These are phyloP conservation scores for Kazachstania africana DNA, from an alignment of 805 yeast species.

Conservation along the genomic window DNA sequence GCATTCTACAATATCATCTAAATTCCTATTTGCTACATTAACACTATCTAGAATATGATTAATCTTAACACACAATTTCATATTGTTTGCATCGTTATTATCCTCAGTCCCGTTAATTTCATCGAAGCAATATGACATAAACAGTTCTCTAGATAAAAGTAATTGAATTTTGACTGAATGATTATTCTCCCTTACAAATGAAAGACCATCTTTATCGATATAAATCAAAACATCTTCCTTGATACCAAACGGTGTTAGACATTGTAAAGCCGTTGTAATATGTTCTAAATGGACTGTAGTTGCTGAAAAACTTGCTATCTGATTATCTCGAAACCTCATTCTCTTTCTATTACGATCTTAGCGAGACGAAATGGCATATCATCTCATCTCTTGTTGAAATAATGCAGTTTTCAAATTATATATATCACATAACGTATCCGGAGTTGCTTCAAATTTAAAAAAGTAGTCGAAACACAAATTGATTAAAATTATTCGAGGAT, in stretches of 20 bases:
- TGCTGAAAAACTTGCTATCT: constrained; percentile 28
- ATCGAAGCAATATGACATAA: constrained; percentile 18
- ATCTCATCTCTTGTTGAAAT: no score
- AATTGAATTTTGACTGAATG: constrained; percentile 29
- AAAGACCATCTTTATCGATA: constrained; percentile 39
- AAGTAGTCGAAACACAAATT: no score
- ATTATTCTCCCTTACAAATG: constrained; percentile 37
- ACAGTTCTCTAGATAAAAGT: constrained; percentile 24
- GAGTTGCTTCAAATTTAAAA: no score
- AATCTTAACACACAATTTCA: constrained; percentile 33
- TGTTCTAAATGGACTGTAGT: constrained; percentile 36
- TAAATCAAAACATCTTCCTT: constrained; percentile 30
- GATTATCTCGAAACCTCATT: neutral
- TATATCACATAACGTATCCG: no score
- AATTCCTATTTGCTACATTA: constrained; percentile 29
- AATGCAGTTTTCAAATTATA: no score
- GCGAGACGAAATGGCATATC: no score
- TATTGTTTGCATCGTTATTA: constrained; percentile 6
- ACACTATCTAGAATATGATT: constrained; percentile 40
- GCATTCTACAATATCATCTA: constrained; percentile 32
- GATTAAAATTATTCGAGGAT: no score
- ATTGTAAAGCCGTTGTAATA: constrained; percentile 33
- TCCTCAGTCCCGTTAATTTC: constrained; percentile 2
- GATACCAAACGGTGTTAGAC: constrained; percentile 31
- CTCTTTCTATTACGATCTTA: neutral